Percentiles rank a stretch among this genome's conserved stretches.
Evolutionary conservation across 306 rosid genomes (phyloP).

Genomic region (Coriaria nepalensis): DNA sequence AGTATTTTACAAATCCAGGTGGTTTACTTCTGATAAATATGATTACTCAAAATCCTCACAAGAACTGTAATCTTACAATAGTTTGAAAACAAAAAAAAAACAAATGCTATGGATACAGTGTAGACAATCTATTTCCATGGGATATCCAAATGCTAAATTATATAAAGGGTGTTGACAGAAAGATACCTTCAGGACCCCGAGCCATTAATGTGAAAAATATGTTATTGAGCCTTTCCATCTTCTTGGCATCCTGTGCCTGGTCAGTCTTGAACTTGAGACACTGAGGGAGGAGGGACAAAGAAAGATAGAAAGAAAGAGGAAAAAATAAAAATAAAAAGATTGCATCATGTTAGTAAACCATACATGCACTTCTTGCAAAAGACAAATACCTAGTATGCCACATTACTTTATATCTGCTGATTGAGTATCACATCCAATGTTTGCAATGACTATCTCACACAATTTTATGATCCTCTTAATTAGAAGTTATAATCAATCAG

Average conservation of each 20-base stretch:
- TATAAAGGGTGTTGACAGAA: conserved; percentile 1
- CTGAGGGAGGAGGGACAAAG: conserved; percentile 16
- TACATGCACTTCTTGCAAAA: background rate
- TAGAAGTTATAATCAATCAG: too few relatives aligned
- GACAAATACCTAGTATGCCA: background rate
- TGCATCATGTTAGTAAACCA: conserved; percentile 1
- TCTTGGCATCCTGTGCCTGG: conserved; percentile 88
- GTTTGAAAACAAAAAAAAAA: too few relatives aligned
- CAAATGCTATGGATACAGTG: too few relatives aligned
- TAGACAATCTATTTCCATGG: background rate
- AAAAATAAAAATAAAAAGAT: background rate
- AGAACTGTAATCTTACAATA: too few relatives aligned
- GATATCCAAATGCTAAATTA: conserved; percentile 3
- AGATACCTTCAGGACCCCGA: conserved; percentile 78
- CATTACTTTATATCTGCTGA: too few relatives aligned
- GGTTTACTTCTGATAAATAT: too few relatives aligned
- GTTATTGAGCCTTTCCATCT: conserved; percentile 75
- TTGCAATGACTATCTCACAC: too few relatives aligned
- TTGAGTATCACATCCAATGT: too few relatives aligned
- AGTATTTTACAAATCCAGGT: too few relatives aligned
- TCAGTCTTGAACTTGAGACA: conserved; percentile 89
- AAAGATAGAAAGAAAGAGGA: background rate
- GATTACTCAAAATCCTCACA: too few relatives aligned
- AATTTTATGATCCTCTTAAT: too few relatives aligned
- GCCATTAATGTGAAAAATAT: conserved; percentile 90